Evolutionary conservation across 2,329 filamentous ascomycete genomes (phyloP).

Genomic region (Sarocladiaceae sp.): DNA sequence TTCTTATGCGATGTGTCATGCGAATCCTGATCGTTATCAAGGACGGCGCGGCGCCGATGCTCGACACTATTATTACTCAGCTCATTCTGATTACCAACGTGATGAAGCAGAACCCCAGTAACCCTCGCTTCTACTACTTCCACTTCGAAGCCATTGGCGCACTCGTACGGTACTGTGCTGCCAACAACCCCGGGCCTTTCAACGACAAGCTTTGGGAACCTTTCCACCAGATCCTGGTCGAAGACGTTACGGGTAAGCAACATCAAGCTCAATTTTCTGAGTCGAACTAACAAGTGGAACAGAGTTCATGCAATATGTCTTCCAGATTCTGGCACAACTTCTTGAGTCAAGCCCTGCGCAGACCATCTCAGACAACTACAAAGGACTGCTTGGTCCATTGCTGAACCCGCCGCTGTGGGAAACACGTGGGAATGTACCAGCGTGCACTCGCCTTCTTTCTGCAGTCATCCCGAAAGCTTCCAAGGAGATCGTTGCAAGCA

Average conservation of each 20-base stretch:
- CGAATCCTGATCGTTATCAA: conserved; percentile 91
- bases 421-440: conserved; percentile 86
- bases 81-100: conserved; percentile 86
- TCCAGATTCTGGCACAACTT: conserved; percentile 89
- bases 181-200: conserved; percentile 64
- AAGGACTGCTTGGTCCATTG: conserved; percentile 71
- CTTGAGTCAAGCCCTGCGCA: conserved; percentile 79
- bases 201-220: conserved; percentile 79
- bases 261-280: neutral
- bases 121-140: conserved; percentile 97
- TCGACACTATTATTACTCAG: conserved; percentile 76
- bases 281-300: neutral
- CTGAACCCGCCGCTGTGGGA: conserved; percentile 86
- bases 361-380: conserved; percentile 77
- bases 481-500: conserved; percentile 67
- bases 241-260: conserved; percentile 70
- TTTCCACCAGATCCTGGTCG: conserved; percentile 74
- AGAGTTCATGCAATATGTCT: conserved; percentile 96
- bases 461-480: conserved; percentile 78
- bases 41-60: conserved; percentile 69
- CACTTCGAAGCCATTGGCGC: conserved; percentile 94
- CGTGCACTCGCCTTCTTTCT: conserved; percentile 77
- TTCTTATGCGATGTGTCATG: conserved; percentile 98
- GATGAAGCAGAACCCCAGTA: conserved; percentile 93
- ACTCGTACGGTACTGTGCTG: conserved; percentile 67